A percentile compares a stretch with the other conserved stretches of the same genome.
phyloP scores from a whole-genome alignment of 352 stramenopile species.

The Thalassiosira pacifica region DNA sequence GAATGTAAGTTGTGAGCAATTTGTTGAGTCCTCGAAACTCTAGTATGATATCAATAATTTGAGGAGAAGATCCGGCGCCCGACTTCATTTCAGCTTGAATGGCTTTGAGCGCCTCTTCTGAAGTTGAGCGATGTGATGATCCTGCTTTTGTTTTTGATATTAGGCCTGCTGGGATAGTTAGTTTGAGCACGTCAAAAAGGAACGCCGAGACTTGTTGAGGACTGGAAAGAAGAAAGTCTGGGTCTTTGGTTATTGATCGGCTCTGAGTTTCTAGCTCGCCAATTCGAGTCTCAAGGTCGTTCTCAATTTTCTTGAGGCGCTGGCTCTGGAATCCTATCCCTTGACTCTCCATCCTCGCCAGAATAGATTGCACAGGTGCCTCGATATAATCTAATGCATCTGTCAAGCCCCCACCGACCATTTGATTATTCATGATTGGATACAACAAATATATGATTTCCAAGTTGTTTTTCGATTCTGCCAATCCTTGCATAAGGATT shows the following conservation, averaged over 20 bases:
- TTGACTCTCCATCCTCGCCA: constrained; percentile 67
- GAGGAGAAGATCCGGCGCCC: constrained; percentile 19
- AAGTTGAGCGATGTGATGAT: constrained; percentile 60
- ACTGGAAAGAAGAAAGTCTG: constrained; percentile 64
- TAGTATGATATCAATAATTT: constrained; percentile 68
- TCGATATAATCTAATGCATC: constrained; percentile 63
- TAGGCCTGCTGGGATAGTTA: constrained; percentile 44
- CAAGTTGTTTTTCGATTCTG: constrained; percentile 50
- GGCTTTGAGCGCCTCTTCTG: constrained; percentile 57
- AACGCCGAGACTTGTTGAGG: constrained; percentile 66
- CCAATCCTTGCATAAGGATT: constrained; percentile 42
- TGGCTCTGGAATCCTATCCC: constrained; percentile 61
- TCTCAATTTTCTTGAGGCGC: constrained; percentile 48
- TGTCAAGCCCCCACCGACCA: constrained; percentile 49
- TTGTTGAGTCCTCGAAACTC: constrained; percentile 65
- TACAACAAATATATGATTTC: constrained; percentile 50
- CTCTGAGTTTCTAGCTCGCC: constrained; percentile 45
- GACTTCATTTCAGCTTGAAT: constrained; percentile 54
- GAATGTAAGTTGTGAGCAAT: constrained; percentile 65
- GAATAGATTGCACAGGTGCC: constrained; percentile 58
- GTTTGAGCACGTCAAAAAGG: constrained; percentile 64
- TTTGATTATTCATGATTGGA: constrained; percentile 52
- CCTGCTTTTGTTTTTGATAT: constrained; percentile 55
- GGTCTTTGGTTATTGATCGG: constrained; percentile 47
- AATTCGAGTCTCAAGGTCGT: constrained; percentile 44